Evolutionary conservation across 768 basidiomycete species (phyloP).

Genomic region (Mycena floridula): DNA sequence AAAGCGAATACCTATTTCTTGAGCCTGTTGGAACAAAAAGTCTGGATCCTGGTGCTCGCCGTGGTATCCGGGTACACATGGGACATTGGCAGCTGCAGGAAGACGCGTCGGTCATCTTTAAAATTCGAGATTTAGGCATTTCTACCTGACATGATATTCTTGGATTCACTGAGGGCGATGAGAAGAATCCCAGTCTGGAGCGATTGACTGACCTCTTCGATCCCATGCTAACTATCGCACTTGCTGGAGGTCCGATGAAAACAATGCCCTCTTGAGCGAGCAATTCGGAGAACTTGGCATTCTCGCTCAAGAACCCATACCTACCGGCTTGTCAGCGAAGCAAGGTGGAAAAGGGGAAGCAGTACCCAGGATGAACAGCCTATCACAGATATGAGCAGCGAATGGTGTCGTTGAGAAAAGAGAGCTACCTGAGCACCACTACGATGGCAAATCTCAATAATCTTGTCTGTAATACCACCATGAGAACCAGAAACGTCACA

Average conservation of each 20-base stretch:
- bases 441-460: slow-evolving; percentile 73
- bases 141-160: slow-evolving; percentile 88
- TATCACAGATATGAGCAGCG: slow-evolving; percentile 18
- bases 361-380: slow-evolving; percentile 90
- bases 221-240: slow-evolving; percentile 90
- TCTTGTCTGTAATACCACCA: slow-evolving; percentile 86
- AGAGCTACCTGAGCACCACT: slow-evolving; percentile 75
- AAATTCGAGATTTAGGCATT: slow-evolving; percentile 10
- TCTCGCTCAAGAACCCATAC: slow-evolving; percentile 91
- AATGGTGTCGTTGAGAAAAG: background rate
- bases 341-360: background rate
- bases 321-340: slow-evolving; percentile 24
- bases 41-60: slow-evolving; percentile 71
- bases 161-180: slow-evolving; percentile 64
- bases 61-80: slow-evolving; percentile 94
- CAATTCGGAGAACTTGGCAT: slow-evolving; percentile 70
- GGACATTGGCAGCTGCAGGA: slow-evolving; percentile 71
- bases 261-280: slow-evolving; percentile 76
- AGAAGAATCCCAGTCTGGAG: background rate
- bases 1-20: slow-evolving; percentile 54
- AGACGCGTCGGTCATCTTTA: slow-evolving; percentile 5
- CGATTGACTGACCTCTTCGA: slow-evolving; percentile 68
- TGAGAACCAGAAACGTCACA: no score
- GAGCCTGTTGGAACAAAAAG: slow-evolving; percentile 63
- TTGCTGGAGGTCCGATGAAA: slow-evolving; percentile 87